Evolutionary conservation across 139 green algal genomes (phyloP).

Genomic region (Spirogloea muscicola): DNA sequence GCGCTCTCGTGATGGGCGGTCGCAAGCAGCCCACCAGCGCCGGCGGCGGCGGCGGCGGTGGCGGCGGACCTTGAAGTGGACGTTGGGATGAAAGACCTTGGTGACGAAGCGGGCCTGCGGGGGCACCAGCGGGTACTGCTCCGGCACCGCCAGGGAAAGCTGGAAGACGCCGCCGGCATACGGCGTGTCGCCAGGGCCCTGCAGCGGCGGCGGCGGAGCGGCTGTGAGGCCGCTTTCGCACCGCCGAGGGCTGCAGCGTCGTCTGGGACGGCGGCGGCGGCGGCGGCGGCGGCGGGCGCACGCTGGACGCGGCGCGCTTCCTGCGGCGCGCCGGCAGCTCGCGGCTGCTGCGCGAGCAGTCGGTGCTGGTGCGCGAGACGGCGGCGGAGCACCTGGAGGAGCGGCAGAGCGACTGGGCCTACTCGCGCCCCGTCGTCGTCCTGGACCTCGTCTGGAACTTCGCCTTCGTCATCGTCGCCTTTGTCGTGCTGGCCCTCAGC

Average conservation of each 20-base stretch:
- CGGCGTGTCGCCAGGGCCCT: slow-evolving; percentile 77
- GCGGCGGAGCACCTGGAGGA: slow-evolving; percentile 36
- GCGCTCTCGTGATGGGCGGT: too few species aligned
- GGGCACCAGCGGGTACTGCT: slow-evolving; percentile 84
- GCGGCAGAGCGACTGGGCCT: slow-evolving; percentile 37
- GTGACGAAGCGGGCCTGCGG: slow-evolving; percentile 73
- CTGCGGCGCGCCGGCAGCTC: too few species aligned
- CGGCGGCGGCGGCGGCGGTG: too few species aligned
- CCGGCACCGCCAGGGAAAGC: slow-evolving; percentile 74
- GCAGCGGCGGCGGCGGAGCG: too few species aligned
- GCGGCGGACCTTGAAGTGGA: slow-evolving; percentile 57
- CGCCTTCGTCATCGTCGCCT: slow-evolving; percentile 27
- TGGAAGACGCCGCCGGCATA: slow-evolving; percentile 81
- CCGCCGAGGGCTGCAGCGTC: too few species aligned
- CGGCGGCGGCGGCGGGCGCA: too few species aligned
- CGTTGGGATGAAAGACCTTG: slow-evolving; percentile 93
- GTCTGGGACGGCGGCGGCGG: too few species aligned
- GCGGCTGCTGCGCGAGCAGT: slow-evolving; percentile 41
- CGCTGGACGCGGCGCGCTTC: too few species aligned
- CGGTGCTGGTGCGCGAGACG: slow-evolving; percentile 27
- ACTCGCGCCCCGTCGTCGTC: slow-evolving; percentile 32
- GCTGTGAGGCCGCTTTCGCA: too few species aligned
- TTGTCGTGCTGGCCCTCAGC: slow-evolving; percentile 21
- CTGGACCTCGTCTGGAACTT: slow-evolving; percentile 46
- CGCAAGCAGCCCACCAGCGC: too few species aligned